phyloP scores from a whole-genome alignment of 1,139 yeast genomes.

The Kodamaea arcana region DNA sequence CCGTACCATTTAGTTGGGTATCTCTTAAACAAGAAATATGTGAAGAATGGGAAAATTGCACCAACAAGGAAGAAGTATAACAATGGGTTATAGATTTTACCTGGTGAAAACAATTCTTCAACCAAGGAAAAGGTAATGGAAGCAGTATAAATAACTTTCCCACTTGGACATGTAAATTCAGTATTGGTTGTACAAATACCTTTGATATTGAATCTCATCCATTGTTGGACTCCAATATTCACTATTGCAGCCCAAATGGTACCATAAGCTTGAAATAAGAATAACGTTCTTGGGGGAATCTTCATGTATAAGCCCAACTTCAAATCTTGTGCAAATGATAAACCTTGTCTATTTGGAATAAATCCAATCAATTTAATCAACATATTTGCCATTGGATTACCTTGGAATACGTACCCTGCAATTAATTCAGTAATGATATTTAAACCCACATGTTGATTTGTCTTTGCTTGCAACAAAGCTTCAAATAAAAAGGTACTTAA shows the following conservation, averaged over 20 bases:
- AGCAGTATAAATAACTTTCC: conserved; percentile 14
- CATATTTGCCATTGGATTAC: conserved; percentile 32
- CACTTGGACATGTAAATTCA: conserved; percentile 17
- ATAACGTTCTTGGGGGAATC: conserved; percentile 15
- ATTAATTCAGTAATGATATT: conserved; percentile 32
- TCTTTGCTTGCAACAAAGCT: conserved; percentile 33
- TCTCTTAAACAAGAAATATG: conserved; percentile 22
- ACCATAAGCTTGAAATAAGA: conserved; percentile 16
- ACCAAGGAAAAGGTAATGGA: conserved; percentile 16
- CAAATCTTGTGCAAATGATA: conserved; percentile 14
- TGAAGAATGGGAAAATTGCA: conserved; percentile 33
- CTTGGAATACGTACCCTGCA: conserved; percentile 31
- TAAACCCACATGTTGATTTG: conserved; percentile 37
- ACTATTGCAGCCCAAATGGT: conserved; percentile 30
- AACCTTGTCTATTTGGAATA: conserved; percentile 17
- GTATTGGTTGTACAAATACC: conserved; percentile 14
- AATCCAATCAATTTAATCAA: conserved; percentile 32
- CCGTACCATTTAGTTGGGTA: conserved; percentile 20
- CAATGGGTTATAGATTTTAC: conserved; percentile 36
- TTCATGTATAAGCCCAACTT: conserved; percentile 18
- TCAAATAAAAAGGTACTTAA: conserved; percentile 32
- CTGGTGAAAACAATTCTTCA: conserved; percentile 32
- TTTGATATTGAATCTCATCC: conserved; percentile 18
- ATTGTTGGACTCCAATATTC: conserved; percentile 26
- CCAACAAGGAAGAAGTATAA: conserved; percentile 46